Evolutionary conservation across 352 stramenopile genomes (phyloP).

Genomic region (Pythium volutum): DNA sequence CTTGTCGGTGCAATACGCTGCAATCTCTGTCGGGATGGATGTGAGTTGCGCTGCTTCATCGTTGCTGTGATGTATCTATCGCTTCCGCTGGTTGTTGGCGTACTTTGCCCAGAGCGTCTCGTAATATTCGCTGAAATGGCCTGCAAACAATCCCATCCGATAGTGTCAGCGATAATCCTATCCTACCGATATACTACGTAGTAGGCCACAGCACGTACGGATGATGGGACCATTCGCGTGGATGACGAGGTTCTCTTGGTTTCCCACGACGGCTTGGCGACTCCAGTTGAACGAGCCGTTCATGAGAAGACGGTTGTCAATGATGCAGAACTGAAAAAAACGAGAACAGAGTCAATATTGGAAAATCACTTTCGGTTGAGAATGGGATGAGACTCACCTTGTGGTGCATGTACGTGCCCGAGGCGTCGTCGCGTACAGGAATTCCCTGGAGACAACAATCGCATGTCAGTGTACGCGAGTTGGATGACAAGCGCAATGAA

Average conservation of each 20-base stretch:
- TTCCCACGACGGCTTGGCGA: slow-evolving; percentile 59
- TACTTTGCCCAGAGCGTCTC: slow-evolving; percentile 60
- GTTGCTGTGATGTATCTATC: slow-evolving; percentile 4
- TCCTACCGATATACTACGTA: no score
- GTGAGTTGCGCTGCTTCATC: background rate
- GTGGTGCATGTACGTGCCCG: slow-evolving; percentile 67
- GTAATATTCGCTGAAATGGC: slow-evolving; percentile 57
- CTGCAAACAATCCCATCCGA: slow-evolving; percentile 24
- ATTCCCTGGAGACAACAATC: slow-evolving; percentile 38
- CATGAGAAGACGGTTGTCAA: slow-evolving; percentile 54
- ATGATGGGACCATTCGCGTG: slow-evolving; percentile 49
- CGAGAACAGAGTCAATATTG: background rate
- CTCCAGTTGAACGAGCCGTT: slow-evolving; percentile 82
- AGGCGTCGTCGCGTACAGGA: slow-evolving; percentile 54
- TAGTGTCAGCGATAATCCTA: no score
- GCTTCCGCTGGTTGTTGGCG: slow-evolving; percentile 26
- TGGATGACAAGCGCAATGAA: background rate
- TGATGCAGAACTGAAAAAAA: slow-evolving; percentile 53
- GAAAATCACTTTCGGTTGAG: background rate
- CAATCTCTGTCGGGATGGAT: background rate
- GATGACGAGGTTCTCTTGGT: slow-evolving; percentile 65
- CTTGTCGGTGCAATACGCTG: background rate
- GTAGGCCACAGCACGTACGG: no score
- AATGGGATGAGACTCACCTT: slow-evolving; percentile 34
- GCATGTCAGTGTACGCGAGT: no score